These are phyloP conservation scores for Triangularia verruculosa DNA, from an alignment of 2,329 filamentous ascomycete genomes.

Conservation along the genomic window DNA sequence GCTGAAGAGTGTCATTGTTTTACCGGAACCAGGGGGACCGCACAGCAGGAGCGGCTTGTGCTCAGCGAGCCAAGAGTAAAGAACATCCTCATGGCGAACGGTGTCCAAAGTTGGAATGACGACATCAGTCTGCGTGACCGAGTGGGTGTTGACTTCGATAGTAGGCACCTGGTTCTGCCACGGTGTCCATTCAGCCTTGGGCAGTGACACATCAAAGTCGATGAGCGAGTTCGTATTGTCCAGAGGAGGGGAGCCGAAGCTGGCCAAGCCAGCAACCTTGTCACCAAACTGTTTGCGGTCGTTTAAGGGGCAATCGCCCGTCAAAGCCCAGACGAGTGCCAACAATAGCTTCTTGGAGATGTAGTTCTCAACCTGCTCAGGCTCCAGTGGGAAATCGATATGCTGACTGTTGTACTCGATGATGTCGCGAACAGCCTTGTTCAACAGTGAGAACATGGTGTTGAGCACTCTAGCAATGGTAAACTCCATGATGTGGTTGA, in stretches of 20 bases:
- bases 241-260: constrained; percentile 78
- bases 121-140: constrained; percentile 94
- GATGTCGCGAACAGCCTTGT: constrained; percentile 87
- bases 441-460: constrained; percentile 91
- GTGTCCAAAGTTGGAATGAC: constrained; percentile 98
- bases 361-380: constrained; percentile 85
- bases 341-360: constrained; percentile 91
- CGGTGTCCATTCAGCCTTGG: constrained; percentile 81
- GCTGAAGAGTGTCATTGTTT: constrained; percentile 99
- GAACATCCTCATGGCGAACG: constrained; percentile 94
- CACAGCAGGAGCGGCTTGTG: constrained; percentile 96
- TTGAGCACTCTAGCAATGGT: constrained; percentile 86
- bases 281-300: constrained; percentile 91
- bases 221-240: constrained; percentile 82
- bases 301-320: constrained; percentile 84
- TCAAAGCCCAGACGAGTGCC: constrained; percentile 91
- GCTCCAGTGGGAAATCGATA: constrained; percentile 86
- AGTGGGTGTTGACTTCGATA: constrained; percentile 97
- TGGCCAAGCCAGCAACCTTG: constrained; percentile 75
- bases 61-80: constrained; percentile 98
- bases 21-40: constrained; percentile 95
- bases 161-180: constrained; percentile 95
- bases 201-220: constrained; percentile 88
- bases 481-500: constrained; percentile 98
- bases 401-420: constrained; percentile 97